Evolutionary conservation across 108 stramenopile genomes (phyloP), one percentile per base, ranked within the genome.

Genomic region (Pseudonitzschia pungens): DNA sequence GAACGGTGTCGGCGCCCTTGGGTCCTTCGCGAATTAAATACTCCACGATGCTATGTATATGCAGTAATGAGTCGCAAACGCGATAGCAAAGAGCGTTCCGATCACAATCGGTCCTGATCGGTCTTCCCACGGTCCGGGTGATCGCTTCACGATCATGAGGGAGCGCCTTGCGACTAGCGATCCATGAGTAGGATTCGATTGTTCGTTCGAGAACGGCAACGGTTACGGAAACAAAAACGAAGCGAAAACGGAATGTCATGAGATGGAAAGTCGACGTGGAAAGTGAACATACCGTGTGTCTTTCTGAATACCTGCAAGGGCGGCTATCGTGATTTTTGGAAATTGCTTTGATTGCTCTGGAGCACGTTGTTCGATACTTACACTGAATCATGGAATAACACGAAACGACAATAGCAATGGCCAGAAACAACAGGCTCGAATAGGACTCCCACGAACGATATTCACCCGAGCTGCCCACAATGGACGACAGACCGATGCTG

Each of bases 101-200:
- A 97, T 78, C 20, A 94, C 87, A 54, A 87, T 81, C 20, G 96
- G 96, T 6, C 94, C 96, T 0, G 71, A 74, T n/a, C 87, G 82
- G 73, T 97, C 96, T 43, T 92, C 93, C 62, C 93, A 97, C 9
- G 96, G 96, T 21, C 96, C 96, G 11, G 96, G 93, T 52, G 88
- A 86, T 52, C 89, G 86, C 20, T 91, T 82, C 8, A 94, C 87
- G 74, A 97, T 93, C 94, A 96, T 95, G 53, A 73, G 76, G 29
- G 91, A 87, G n/a, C 94, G 67, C 64, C 80, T 74, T 21, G 78
- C 65, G 72, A 55, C 42, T 71, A 26, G 45, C 45, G 27, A 18
- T n/a, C n/a, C n/a, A n/a, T n/a, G n/a, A n/a, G n/a, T 48, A 48
- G 45, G 45, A 10, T 18, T 48, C 1, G 14, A 48, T 48, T 48